phyloP scores from a whole-genome alignment of 768 basidiomycete species.

The Tulasnella calospora region DNA sequence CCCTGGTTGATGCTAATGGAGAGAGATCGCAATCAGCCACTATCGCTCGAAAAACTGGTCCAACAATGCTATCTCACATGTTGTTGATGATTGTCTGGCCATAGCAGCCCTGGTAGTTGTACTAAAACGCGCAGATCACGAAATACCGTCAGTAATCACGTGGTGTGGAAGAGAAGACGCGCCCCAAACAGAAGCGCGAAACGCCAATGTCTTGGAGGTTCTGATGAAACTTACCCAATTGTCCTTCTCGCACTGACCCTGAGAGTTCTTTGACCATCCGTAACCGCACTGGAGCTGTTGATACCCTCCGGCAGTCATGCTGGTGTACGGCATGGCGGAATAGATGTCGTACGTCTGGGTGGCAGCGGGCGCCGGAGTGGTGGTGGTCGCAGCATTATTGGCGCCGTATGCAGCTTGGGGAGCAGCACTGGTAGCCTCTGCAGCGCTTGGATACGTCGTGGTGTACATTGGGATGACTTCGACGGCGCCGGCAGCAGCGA shows the following conservation, averaged over 20 bases:
- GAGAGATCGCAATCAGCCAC: not conserved
- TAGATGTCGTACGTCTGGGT: constrained; percentile 41
- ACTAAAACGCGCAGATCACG: not conserved
- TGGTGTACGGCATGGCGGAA: constrained; percentile 53
- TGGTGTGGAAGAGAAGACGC: not conserved
- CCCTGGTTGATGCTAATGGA: constrained; percentile 9
- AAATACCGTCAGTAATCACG: not conserved
- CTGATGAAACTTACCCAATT: constrained; percentile 51
- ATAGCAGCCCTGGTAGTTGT: constrained; percentile 48
- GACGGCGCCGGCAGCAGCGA: constrained; percentile 52
- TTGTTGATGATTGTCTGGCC: constrained; percentile 53
- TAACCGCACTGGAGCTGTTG: constrained; percentile 64
- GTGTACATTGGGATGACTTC: constrained; percentile 28
- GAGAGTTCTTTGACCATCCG: constrained; percentile 53
- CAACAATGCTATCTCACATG: constrained; percentile 7
- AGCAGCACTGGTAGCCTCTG: not conserved
- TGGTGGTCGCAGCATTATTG: constrained; percentile 33
- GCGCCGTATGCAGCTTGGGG: constrained; percentile 34
- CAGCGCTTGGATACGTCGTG: not conserved
- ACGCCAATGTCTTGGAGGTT: not conserved
- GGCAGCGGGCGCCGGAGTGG: constrained; percentile 35
- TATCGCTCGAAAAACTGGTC: not conserved
- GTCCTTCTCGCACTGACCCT: constrained; percentile 52
- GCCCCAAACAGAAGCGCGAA: not conserved
- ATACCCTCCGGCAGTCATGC: constrained; percentile 61